phyloP scores from a whole-genome alignment of 73 alveolate genomes.

The Tetrahymena borealis region DNA sequence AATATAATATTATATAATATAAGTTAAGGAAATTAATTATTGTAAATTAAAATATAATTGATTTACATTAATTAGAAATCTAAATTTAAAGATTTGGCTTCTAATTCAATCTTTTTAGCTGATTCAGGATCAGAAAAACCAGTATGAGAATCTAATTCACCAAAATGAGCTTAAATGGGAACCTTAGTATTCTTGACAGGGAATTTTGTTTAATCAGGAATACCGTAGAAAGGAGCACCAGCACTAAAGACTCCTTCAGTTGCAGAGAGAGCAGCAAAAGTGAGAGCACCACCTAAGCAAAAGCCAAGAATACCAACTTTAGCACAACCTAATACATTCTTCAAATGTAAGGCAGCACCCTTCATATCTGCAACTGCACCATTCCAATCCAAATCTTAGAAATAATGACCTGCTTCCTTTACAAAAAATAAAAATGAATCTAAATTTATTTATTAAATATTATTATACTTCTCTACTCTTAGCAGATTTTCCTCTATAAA shows the following conservation, averaged over 20 bases:
- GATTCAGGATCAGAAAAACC: conserved; percentile 39
- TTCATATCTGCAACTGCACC: neutral
- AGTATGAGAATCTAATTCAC: conserved; percentile 14
- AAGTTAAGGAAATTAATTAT: too few relatives aligned
- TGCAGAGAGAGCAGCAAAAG: conserved; percentile 24
- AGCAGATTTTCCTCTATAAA: neutral
- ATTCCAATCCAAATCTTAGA: neutral
- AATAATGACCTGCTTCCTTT: neutral
- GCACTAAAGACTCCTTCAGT: conserved; percentile 13
- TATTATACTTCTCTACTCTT: neutral
- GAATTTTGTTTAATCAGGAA: conserved; percentile 18
- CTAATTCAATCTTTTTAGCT: conserved; percentile 15
- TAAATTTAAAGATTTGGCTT: neutral
- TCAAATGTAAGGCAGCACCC: neutral
- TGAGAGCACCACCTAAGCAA: conserved; percentile 45
- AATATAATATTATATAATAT: too few relatives aligned
- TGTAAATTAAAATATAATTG: too few relatives aligned
- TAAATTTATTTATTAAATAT: too few relatives aligned
- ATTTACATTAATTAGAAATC: conserved; percentile 28
- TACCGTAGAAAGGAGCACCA: conserved; percentile 44
- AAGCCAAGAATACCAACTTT: conserved; percentile 38
- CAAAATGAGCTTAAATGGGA: conserved; percentile 36
- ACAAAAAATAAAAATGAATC: too few relatives aligned
- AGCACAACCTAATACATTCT: conserved; percentile 6
- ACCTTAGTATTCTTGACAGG: conserved; percentile 5